Evolutionary conservation across 2,329 filamentous ascomycete species (phyloP).

Genomic region (Ophiostoma pallidulum): DNA sequence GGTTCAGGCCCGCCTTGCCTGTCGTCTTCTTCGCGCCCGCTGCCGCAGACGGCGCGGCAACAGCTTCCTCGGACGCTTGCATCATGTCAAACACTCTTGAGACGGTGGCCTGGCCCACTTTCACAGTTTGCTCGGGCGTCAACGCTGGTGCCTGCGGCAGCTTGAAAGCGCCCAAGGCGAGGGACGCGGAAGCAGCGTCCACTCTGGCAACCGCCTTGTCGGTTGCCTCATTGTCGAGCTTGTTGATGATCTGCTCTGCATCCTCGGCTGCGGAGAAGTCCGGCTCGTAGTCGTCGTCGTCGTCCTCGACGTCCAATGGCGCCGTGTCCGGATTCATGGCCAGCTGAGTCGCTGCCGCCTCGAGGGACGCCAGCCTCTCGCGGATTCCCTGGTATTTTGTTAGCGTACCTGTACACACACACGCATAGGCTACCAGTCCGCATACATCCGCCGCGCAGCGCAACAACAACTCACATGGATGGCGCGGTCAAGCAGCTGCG

Average conservation of each 20-base stretch:
- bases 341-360: slow-evolving; percentile 31
- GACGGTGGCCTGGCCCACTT: slow-evolving; percentile 65
- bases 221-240: slow-evolving; percentile 60
- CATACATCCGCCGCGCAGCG: too few species aligned
- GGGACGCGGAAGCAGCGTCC: slow-evolving; percentile 37
- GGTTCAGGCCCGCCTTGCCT: slow-evolving; percentile 66
- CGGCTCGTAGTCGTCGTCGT: slow-evolving; percentile 81
- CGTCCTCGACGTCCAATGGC: slow-evolving; percentile 57
- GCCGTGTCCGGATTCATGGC: slow-evolving; percentile 48
- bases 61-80: slow-evolving; percentile 58
- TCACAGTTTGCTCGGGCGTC: slow-evolving; percentile 60
- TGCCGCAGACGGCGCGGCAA: slow-evolving; percentile 25
- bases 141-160: slow-evolving; percentile 69
- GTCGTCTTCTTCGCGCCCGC: slow-evolving; percentile 20
- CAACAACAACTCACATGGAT: too few species aligned
- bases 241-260: slow-evolving; percentile 67
- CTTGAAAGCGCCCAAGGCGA: slow-evolving; percentile 68
- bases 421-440: too few species aligned
- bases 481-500: slow-evolving; percentile 59
- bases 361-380: slow-evolving; percentile 37
- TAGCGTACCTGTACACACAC: too few species aligned
- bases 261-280: slow-evolving; percentile 72
- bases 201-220: slow-evolving; percentile 36
- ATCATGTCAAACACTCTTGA: slow-evolving; percentile 71
- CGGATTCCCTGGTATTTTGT: slow-evolving; percentile 51